These are phyloP conservation scores for Calonectria pseudoturangicola DNA, from an alignment of 2,329 filamentous ascomycete genomes.

Conservation along the genomic window DNA sequence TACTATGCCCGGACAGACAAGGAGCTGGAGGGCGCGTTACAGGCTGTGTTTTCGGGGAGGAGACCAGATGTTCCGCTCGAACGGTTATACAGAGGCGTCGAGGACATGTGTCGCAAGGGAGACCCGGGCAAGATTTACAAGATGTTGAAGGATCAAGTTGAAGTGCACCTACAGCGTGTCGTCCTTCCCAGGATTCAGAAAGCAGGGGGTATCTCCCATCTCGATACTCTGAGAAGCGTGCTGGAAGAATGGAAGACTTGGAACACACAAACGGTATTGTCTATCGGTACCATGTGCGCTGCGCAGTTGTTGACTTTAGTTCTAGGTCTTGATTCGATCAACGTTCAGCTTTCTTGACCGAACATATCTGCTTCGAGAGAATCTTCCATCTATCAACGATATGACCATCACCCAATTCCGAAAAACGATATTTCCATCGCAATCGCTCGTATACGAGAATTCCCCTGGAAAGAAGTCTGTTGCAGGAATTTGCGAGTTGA, in stretches of 20 bases:
- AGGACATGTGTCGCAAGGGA: slow-evolving; percentile 91
- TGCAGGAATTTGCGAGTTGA: slow-evolving; percentile 81
- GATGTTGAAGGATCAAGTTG: slow-evolving; percentile 79
- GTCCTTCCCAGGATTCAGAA: slow-evolving; percentile 74
- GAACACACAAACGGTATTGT: slow-evolving; percentile 83
- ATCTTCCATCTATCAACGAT: slow-evolving; percentile 84
- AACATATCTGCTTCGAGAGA: slow-evolving; percentile 86
- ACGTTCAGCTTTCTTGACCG: slow-evolving; percentile 97
- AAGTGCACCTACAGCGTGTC: slow-evolving; percentile 78
- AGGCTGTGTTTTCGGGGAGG: slow-evolving; percentile 80
- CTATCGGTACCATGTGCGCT: slow-evolving; percentile 8
- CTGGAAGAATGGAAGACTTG: slow-evolving; percentile 82
- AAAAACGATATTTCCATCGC: slow-evolving; percentile 68
- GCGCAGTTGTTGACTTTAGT: slow-evolving; percentile 29
- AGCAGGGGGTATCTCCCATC: slow-evolving; percentile 70
- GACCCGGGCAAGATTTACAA: slow-evolving; percentile 81
- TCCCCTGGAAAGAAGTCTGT: slow-evolving; percentile 59
- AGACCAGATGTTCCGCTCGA: slow-evolving; percentile 85
- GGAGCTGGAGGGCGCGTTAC: slow-evolving; percentile 84
- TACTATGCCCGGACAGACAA: slow-evolving; percentile 87
- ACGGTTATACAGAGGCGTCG: slow-evolving; percentile 90
- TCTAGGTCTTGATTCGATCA: slow-evolving; percentile 83
- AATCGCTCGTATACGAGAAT: slow-evolving; percentile 35
- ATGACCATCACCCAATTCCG: slow-evolving; percentile 87
- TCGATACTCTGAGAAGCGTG: slow-evolving; percentile 77